These are phyloP conservation scores for Cystofilobasidium capitatum DNA, from an alignment of 768 basidiomycete genomes.

Conservation along the genomic window DNA sequence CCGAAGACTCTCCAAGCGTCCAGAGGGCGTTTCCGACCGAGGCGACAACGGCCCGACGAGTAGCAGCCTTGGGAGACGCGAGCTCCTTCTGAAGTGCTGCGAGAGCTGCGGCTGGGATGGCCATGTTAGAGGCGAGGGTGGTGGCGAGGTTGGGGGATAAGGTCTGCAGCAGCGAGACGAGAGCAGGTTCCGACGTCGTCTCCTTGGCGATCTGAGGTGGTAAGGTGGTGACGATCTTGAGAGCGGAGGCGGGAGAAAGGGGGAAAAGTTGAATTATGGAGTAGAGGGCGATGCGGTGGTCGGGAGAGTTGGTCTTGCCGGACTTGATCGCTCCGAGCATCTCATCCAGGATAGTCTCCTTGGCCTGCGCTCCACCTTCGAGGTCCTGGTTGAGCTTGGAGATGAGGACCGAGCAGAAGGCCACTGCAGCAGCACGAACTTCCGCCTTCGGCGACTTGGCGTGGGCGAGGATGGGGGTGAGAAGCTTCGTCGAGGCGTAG, in stretches of 20 bases:
- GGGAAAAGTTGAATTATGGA: slow-evolving; percentile 47
- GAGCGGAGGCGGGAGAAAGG: slow-evolving; percentile 28
- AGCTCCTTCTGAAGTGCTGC: slow-evolving; percentile 61
- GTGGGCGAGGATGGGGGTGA: slow-evolving; percentile 51
- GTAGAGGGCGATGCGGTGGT: slow-evolving; percentile 73
- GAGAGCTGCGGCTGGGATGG: slow-evolving; percentile 45
- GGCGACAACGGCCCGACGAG: slow-evolving; percentile 54
- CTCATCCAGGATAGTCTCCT: slow-evolving; percentile 49
- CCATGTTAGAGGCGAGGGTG: slow-evolving; percentile 44
- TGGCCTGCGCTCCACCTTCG: slow-evolving; percentile 29
- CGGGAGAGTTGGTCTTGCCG: slow-evolving; percentile 77
- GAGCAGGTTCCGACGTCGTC: slow-evolving; percentile 55
- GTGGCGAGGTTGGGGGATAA: slow-evolving; percentile 54
- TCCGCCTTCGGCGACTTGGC: slow-evolving; percentile 62
- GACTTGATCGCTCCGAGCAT: slow-evolving; percentile 63
- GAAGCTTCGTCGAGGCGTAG: slow-evolving; percentile 47
- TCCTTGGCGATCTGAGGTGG: slow-evolving; percentile 58
- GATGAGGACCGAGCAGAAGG: slow-evolving; percentile 50
- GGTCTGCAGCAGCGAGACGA: slow-evolving; percentile 48
- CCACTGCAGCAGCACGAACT: slow-evolving; percentile 51
- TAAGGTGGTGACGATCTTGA: slow-evolving; percentile 42
- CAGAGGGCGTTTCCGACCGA: slow-evolving; percentile 57
- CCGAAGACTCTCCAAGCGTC: slow-evolving; percentile 37
- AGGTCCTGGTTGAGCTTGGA: slow-evolving; percentile 41
- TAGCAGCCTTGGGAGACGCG: slow-evolving; percentile 53